These are phyloP conservation scores for Garcia nutans DNA, from an alignment of 345 rosid species.

Conservation along the genomic window DNA sequence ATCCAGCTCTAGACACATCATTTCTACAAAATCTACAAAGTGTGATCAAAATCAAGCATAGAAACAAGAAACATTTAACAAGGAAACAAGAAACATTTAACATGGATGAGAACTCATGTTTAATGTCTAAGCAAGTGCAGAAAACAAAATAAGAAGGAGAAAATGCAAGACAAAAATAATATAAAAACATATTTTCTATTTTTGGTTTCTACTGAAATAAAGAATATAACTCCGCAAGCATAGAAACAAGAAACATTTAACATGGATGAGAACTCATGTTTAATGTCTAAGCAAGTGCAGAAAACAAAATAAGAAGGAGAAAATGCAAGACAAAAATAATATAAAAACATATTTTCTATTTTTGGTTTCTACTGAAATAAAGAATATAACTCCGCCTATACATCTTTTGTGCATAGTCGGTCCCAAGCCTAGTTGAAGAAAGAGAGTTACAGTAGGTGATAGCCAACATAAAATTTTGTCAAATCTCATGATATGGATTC, in stretches of 20 bases:
- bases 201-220: not conserved
- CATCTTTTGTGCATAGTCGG: no score
- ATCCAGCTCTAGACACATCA: constrained; percentile 51
- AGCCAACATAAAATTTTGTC: no score
- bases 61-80: not conserved
- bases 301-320: not conserved
- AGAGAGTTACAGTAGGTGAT: no score
- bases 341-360: not conserved
- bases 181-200: not conserved
- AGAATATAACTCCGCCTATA: no score
- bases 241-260: not conserved
- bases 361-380: not conserved
- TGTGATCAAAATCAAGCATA: constrained; percentile 42
- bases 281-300: not conserved
- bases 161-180: not conserved
- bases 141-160: not conserved
- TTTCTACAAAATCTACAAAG: constrained; percentile 43
- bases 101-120: not conserved
- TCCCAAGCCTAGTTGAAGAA: no score
- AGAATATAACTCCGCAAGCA: no score
- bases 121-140: not conserved
- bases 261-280: not conserved
- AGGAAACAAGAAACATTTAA: not conserved
- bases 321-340: not conserved
- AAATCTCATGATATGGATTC: no score